Conservation (phyloP, 1,284 basidiomycete genomes). For the Amylostereum areolatum region DNA sequence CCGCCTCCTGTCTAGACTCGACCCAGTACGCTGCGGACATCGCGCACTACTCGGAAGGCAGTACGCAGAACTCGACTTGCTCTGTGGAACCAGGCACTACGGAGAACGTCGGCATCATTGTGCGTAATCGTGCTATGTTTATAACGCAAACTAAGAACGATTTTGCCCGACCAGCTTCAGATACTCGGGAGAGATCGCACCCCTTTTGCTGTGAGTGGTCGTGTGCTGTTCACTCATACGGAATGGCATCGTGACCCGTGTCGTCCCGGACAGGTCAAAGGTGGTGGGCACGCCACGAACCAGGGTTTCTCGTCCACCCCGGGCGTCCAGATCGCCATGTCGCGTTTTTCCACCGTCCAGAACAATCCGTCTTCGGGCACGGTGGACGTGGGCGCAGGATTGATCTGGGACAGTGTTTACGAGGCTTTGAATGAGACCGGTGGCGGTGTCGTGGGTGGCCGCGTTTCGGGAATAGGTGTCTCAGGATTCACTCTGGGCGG, state of each 20-base stretch:
- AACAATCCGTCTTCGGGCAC: constrained; percentile 34
- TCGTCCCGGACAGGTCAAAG: constrained; percentile 36
- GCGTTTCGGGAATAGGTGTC: constrained; percentile 45
- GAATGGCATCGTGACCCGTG: neutral
- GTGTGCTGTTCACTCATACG: too few species aligned
- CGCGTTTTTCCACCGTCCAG: constrained; percentile 36
- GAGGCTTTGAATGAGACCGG: constrained; percentile 33
- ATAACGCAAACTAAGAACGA: neutral
- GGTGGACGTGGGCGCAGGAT: constrained; percentile 41
- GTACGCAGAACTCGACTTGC: constrained; percentile 34
- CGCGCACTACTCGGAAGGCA: constrained; percentile 39
- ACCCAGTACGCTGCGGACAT: constrained; percentile 32
- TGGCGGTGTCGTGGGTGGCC: constrained; percentile 49
- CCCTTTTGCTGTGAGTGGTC: too few species aligned
- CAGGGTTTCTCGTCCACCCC: constrained; percentile 45
- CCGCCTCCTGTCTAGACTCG: constrained; percentile 9
- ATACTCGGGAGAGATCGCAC: neutral
- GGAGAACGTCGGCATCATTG: constrained; percentile 37
- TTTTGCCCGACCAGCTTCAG: neutral
- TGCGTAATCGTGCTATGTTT: constrained; percentile 11
- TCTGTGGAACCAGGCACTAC: constrained; percentile 44
- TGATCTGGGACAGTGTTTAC: constrained; percentile 56
- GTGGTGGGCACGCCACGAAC: constrained; percentile 46
- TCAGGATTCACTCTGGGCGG: constrained; percentile 50
- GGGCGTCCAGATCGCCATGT: constrained; percentile 52